Base-by-base conservation (phyloP, 75 land plant genomes). In the Picea glauca region DNA sequence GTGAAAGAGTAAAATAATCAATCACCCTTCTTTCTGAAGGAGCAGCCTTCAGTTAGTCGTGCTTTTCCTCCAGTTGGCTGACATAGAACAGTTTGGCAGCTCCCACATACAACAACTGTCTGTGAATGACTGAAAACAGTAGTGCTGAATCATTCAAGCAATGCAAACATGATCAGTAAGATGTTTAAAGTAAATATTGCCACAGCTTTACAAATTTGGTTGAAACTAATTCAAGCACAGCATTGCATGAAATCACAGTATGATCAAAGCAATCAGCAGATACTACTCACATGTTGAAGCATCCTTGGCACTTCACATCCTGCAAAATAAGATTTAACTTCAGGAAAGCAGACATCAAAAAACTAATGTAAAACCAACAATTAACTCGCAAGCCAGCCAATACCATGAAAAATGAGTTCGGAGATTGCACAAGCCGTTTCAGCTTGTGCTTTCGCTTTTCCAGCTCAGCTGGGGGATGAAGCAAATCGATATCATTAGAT, bases 341-440 rank as follows among this genome's bases (percentile, higher is more conserved):
- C 13, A 78, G 26, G 38, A 79, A 58, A 78, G 0, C 58, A 38
- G 5, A 13, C 20, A 35, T 7, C 18, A 43, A 9, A 67, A 46
- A 72, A 67, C 18, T 68, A 9, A 78, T 15, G 9, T 68, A 70
- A 2, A 21, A 14, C 8, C 0, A 31, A 46, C 18, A 70, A 3
- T 20, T 15, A 65, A 50, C 15, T 14, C 58, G 8, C 26, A 77
- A 43, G 30, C 11, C 56, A 11, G 31, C 14, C 0, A 4, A 15
- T 88, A 93, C 95, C 95, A 93, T 93, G 88, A 93, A 93, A 82
- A 89, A 93, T 11, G 95, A 93, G 66, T 93, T 91, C 12, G 95
- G 95, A 32, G 95, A 91, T 59, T 88, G 95, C 13, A 93, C 94
- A 38, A 93, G 90, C 62, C 95, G 86, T 79, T 93, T 93, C 62